Base-by-base conservation (phyloP, 2,329 filamentous ascomycete species). In the Penicillium sp. region DNA sequence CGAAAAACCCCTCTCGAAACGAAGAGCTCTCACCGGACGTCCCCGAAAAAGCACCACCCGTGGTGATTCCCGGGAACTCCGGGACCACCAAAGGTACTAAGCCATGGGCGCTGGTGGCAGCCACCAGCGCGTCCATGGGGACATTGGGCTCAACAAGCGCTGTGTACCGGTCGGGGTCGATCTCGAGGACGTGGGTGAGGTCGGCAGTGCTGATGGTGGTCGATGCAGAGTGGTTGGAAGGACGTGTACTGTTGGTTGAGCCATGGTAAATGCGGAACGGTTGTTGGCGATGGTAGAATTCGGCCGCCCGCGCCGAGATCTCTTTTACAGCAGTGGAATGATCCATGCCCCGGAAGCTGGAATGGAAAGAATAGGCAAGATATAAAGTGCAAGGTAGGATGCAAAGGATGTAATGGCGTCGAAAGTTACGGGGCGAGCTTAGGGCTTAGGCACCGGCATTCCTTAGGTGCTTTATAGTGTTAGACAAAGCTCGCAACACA, bases 201-300 rank as follows among this genome's bases (percentile, higher is more conserved):
- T 68, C 66, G 70, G 85, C 87, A 36, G 87, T 90, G 69, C 90
- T 87, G 51, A 92, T 78, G 9, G 84, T 82, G 62, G 82, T 83
- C 67, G 58, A 48, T 36, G 52, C 45, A 5, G 50, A 57, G 45
- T 60, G 78, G 18, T 76, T 73, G 7, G 79, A 79, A 24, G 81
- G 80, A 7, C 89, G 85, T 36, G 89, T 92, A 71, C 85, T 89
- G 74, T 90, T 91, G 24, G 88, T 91, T 0, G 87, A 85, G 56
- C 89, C 89, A 72, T 92, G 88, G 63, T 85, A 88, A 67, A 92
- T 86, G n/a, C 88, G 81, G 72, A 89, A 92, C 2, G 86, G 82
- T 66, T 81, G 73, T 50, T 79, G 71, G 42, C 76, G 76, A 11
- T 75, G 70, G 65, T 80, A 67, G 69, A 83, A 84, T 6, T 65